A percentile compares a stretch with the other conserved stretches of the same genome.
These are phyloP conservation scores for Rossbeevera mucosa DNA, from an alignment of 768 basidiomycete genomes.

Conservation along the genomic window DNA sequence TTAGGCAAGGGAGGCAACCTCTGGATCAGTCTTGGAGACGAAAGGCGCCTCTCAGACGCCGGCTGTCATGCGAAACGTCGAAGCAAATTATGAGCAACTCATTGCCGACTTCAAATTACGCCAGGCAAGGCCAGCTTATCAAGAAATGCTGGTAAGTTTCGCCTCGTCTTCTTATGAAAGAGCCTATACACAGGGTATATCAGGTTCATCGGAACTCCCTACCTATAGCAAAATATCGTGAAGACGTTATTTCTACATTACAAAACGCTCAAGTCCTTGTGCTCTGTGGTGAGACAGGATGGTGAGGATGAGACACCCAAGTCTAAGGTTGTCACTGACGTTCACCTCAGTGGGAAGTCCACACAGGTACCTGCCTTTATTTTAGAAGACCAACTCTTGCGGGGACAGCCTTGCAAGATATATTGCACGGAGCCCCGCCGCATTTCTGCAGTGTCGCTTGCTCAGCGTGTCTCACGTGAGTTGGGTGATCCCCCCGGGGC, in stretches of 20 bases:
- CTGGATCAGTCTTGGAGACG: conserved; percentile 18
- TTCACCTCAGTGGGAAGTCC: conserved; percentile 75
- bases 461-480: conserved; percentile 89
- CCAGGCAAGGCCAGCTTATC: conserved; percentile 61
- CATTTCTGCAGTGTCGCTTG: conserved; percentile 93
- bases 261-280: conserved; percentile 81
- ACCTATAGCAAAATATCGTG: conserved; percentile 82
- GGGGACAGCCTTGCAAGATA: conserved; percentile 82
- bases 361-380: conserved; percentile 95
- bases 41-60: conserved; percentile 13
- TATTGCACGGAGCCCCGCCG: conserved; percentile 94
- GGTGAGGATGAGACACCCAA: conserved; percentile 47
- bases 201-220: conserved; percentile 72
- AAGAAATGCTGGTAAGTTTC: conserved; percentile 78
- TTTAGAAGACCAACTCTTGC: conserved; percentile 80
- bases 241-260: conserved; percentile 64
- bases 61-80: conserved; percentile 8
- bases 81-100: conserved; percentile 44
- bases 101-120: conserved; percentile 57
- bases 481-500: conserved; percentile 79
- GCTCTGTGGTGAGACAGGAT: conserved; percentile 79
- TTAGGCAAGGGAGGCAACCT: conserved; percentile 14
- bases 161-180: neutral
- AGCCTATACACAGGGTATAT: neutral
- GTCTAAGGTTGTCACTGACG: conserved; percentile 5